These are phyloP conservation scores for Penicillium polonicum DNA, from an alignment of 2,329 filamentous ascomycete genomes.

Conservation along the genomic window DNA sequence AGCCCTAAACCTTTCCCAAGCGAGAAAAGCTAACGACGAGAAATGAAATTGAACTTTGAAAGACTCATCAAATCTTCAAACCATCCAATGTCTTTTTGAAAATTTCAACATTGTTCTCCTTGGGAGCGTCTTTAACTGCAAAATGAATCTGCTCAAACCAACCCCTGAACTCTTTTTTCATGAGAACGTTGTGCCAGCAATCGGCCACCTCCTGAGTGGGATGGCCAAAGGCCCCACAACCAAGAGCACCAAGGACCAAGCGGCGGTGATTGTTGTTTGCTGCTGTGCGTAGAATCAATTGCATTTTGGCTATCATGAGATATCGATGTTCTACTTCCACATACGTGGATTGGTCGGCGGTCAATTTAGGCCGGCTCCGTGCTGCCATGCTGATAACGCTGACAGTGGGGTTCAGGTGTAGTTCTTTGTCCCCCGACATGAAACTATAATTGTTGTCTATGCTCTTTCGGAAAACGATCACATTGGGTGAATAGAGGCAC, in stretches of 20 bases:
- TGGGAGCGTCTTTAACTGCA: slow-evolving; percentile 48
- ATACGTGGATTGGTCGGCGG: slow-evolving; percentile 35
- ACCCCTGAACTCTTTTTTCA: slow-evolving; percentile 60
- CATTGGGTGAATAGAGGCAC: slow-evolving; percentile 60
- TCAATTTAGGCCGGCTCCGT: slow-evolving; percentile 44
- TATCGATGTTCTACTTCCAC: slow-evolving; percentile 47
- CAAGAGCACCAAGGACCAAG: slow-evolving; percentile 66
- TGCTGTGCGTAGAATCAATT: slow-evolving; percentile 59
- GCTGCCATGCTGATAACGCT: slow-evolving; percentile 63
- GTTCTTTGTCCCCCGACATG: slow-evolving; percentile 25
- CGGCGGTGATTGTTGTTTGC: slow-evolving; percentile 56
- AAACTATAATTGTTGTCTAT: slow-evolving; percentile 50
- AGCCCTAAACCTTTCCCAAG: neutral
- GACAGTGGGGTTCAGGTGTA: slow-evolving; percentile 31
- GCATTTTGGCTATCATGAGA: slow-evolving; percentile 63
- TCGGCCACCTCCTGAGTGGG: slow-evolving; percentile 61
- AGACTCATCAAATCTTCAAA: neutral
- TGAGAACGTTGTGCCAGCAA: slow-evolving; percentile 62
- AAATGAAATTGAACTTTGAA: neutral
- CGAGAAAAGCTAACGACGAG: neutral
- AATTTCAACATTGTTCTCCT: neutral
- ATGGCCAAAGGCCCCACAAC: slow-evolving; percentile 67
- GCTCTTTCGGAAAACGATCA: slow-evolving; percentile 58
- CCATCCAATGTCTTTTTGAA: neutral
- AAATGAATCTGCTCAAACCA: slow-evolving; percentile 67